A percentile compares a stretch with the other conserved stretches of the same genome.
Conservation (phyloP, 2,329 filamentous ascomycete species). For the Xylariaceae sp. region DNA sequence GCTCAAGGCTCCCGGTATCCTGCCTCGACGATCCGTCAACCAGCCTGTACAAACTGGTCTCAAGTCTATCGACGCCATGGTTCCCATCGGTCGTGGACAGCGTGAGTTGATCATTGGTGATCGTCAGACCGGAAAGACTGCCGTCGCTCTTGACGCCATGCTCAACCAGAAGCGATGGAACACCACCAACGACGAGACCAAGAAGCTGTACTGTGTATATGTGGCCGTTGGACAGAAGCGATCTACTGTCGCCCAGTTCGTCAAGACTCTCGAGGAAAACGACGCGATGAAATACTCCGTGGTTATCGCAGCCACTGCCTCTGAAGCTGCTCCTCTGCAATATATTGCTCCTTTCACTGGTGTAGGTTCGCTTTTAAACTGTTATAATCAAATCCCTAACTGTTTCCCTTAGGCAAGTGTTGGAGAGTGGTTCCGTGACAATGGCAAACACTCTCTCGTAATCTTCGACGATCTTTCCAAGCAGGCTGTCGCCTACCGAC, state of each 20-base stretch:
- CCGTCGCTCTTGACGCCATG: slow-evolving; percentile 95
- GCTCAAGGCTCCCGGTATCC: slow-evolving; percentile 97
- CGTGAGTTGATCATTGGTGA: slow-evolving; percentile 99
- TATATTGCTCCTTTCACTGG: slow-evolving; percentile 93
- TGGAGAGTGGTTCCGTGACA: slow-evolving; percentile 51
- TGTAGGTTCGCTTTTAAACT: slow-evolving; percentile 17
- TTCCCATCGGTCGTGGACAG: slow-evolving; percentile 98
- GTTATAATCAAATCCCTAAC: background rate
- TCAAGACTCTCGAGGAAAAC: slow-evolving; percentile 99
- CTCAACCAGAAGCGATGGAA: slow-evolving; percentile 99
- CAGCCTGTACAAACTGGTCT: slow-evolving; percentile 99
- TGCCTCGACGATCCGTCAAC: slow-evolving; percentile 95
- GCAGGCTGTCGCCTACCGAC: slow-evolving; percentile 96
- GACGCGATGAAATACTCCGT: slow-evolving; percentile 98
- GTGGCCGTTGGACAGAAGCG: slow-evolving; percentile 99
- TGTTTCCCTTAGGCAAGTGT: background rate
- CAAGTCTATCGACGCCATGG: slow-evolving; percentile 99
- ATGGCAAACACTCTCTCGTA: slow-evolving; percentile 82
- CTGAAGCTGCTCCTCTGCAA: slow-evolving; percentile 91
- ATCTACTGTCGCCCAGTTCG: slow-evolving; percentile 97
- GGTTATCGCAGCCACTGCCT: slow-evolving; percentile 92
- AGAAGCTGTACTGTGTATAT: slow-evolving; percentile 99
- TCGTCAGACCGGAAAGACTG: slow-evolving; percentile 99
- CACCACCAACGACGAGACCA: slow-evolving; percentile 74
- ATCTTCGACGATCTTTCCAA: slow-evolving; percentile 96